Base-by-base conservation (phyloP, 768 basidiomycete species). In the Phylloporus sp. region DNA sequence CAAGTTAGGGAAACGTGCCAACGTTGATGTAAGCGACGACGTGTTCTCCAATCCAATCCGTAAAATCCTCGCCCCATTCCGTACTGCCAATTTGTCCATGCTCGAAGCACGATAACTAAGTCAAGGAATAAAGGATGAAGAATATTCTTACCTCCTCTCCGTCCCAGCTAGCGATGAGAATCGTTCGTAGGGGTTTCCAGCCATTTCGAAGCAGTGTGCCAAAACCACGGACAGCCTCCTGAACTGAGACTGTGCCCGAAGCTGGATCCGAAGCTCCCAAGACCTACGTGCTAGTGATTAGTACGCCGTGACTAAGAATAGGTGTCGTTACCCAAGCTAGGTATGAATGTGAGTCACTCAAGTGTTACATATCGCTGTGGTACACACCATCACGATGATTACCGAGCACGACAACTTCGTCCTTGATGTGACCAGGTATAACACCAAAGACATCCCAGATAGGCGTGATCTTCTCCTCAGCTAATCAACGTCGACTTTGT, bases 41-140 rank as follows among this genome's bases (percentile, higher is more conserved):
- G 54, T 95, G 80, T 29, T 86, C 73, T 35, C 80, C 76, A 34
- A 97, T 81, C 83, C 88, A 95, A 15, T 80, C 76, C 0, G 82
- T 64, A 62, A 95, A 97, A 64, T 97, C 95, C 67, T 97, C 95
- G 3, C 85, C 92, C 81, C 88, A 97, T 72, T 97, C 95, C 5
- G 91, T 94, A 63, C 86, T 88, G 20, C 95, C 95, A 32, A 91
- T 67, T 39, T 93, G 75, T 22, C 89, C 90, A 48, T 80, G 79
- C 78, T 79, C 72, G 47, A 7, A 26, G 6, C 22, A 49, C 35
- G 18, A 47, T 45, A 16, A 34, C 53, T 35, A 54, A 43, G 23
- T 13, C 3, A 61, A 47, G n/a, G n/a, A 20, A 26, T 29, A 24
- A 4, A 20, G 36, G 15, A 10, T 26, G 6, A 41, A 27, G 6